A percentile compares a stretch with the other conserved stretches of the same genome.
phyloP scores from a whole-genome alignment of 2,329 filamentous ascomycete genomes.

The Ceratocystis diversiconidia region DNA sequence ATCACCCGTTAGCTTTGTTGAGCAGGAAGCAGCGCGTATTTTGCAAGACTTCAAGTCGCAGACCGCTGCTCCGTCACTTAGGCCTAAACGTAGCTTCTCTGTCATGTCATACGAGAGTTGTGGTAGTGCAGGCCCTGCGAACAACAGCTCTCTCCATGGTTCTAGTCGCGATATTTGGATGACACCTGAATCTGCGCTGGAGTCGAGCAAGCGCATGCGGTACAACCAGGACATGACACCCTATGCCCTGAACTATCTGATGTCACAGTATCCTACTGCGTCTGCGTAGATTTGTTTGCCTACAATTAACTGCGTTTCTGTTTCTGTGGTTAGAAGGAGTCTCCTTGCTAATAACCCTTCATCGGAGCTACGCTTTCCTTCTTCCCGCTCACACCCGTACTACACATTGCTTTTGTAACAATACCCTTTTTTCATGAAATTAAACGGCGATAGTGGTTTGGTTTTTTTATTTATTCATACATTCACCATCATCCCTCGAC shows the following conservation, averaged over 20 bases:
- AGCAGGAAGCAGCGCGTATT: constrained; percentile 11
- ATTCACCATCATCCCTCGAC: background rate
- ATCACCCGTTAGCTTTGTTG: constrained; percentile 2
- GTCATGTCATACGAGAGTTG: constrained; percentile 26
- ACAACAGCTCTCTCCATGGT: constrained; percentile 36
- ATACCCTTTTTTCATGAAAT: background rate
- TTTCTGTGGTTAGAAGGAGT: background rate
- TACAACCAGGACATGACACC: background rate
- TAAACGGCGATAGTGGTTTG: background rate
- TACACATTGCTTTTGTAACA: background rate
- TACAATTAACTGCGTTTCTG: too few species aligned
- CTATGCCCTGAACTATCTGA: background rate
- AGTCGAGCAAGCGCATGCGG: constrained; percentile 5
- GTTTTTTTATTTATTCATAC: background rate
- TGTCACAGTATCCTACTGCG: background rate
- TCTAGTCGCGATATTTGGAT: constrained; percentile 20
- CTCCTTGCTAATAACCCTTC: background rate
- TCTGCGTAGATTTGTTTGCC: background rate
- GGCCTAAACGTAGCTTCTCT: constrained; percentile 12
- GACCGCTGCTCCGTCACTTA: background rate
- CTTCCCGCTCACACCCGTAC: background rate
- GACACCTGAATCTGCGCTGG: constrained; percentile 25
- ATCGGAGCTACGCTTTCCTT: background rate
- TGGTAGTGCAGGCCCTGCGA: constrained; percentile 45
- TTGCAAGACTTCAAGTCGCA: constrained; percentile 13